phyloP scores from a whole-genome alignment of 208 protist genomes.

The Trypanosoma theileri region DNA sequence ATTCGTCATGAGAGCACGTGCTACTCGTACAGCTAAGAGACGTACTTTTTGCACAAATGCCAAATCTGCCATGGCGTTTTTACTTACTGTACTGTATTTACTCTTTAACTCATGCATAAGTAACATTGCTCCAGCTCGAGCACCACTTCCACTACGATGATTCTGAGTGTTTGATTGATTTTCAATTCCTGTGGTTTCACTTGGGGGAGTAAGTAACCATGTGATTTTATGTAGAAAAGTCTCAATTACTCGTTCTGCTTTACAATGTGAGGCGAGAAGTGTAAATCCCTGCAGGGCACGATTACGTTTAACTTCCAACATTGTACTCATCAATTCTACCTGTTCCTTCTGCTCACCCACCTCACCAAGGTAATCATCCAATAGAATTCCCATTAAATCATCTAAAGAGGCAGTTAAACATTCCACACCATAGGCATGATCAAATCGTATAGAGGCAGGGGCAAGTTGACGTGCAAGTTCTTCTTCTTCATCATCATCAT shows the following conservation, averaged over 20 bases:
- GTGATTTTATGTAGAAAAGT: conserved; percentile 78
- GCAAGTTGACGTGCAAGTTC: conserved; percentile 53
- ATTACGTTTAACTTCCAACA: conserved; percentile 89
- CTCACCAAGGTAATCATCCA: conserved; percentile 92
- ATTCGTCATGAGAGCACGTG: conserved; percentile 82
- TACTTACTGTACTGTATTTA: conserved; percentile 75
- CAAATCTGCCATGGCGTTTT: conserved; percentile 73
- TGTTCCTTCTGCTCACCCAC: conserved; percentile 87
- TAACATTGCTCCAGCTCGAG: conserved; percentile 55
- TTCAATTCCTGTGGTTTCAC: conserved; percentile 32
- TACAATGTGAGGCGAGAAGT: conserved; percentile 77
- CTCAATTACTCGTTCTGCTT: conserved; percentile 68
- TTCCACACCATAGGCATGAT: conserved; percentile 64
- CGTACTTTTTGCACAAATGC: conserved; percentile 87
- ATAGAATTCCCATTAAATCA: conserved; percentile 79
- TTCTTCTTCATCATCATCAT: conserved; percentile 29
- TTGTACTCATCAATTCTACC: conserved; percentile 90
- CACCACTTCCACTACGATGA: conserved; percentile 56
- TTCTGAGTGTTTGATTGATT: too few species aligned
- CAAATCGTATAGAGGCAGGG: conserved; percentile 39
- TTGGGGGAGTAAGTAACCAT: conserved; percentile 85
- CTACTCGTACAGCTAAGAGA: conserved; percentile 76
- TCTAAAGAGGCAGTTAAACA: conserved; percentile 71
- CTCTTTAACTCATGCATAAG: conserved; percentile 62
- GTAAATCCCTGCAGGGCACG: conserved; percentile 82